Evolutionary conservation across 768 basidiomycete genomes (phyloP), one percentile per base, ranked within the genome.

Genomic region (Hericium alpestre): DNA sequence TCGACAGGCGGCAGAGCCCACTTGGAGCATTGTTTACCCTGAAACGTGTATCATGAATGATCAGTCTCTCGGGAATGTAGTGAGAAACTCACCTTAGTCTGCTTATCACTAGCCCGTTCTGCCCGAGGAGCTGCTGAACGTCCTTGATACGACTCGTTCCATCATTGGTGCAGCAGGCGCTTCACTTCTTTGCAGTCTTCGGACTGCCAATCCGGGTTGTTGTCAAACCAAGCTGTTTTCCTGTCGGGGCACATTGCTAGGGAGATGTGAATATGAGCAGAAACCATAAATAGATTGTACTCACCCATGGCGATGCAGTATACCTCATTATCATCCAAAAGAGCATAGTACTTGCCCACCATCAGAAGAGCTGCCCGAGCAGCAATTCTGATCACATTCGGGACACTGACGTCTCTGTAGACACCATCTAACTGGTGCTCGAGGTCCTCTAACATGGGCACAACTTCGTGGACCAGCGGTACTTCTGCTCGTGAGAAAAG

Each of bases 161-260:
- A 49, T 11, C 47, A 4, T n/a, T 11, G 47, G 20, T 49, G 16
- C 13, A 49, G n/a, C 16, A 49, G 20, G 2, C 20, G 11, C 47
- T 49, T 49, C 13, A 60, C 60, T 37, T 50, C 56, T 15, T 54
- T 46, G 13, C 32, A 18, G 40, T 65, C 63, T 16, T 39, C 54
- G 8, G 3, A 9, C 27, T 23, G 49, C 63, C 63, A 59, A 22
- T 59, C 50, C 1, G 16, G 51, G 46, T 60, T 56, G 51, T 56
- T 46, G 54, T 22, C 15, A 6, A 67, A 65, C 63, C 65, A 65
- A 23, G 61, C 40, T 6, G 64, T 9, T 55, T 65, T 67, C 37
- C 51, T 54, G 23, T 66, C 53, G 0, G 65, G 66, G 20, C 69
- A 67, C 66, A 70, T 65, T 13, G 65, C 69, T 68, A 49, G 38